Evolutionary conservation across 1,139 yeast species (phyloP).

Genomic region (Hyphopichia fennica): DNA sequence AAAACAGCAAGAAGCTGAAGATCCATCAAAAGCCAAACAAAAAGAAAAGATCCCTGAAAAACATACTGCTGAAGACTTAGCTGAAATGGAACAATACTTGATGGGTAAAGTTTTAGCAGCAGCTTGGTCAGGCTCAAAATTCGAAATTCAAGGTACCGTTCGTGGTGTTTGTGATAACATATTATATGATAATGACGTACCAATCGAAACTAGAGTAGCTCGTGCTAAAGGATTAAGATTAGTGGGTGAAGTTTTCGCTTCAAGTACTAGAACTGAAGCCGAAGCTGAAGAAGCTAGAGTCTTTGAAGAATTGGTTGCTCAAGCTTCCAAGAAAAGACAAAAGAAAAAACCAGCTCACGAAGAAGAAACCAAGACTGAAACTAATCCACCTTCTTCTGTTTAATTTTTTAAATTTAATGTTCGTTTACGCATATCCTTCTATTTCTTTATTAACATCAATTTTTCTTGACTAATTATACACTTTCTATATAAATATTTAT

Average conservation of each 20-base stretch:
- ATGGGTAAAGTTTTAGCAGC: constrained; percentile 93
- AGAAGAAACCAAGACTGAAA: not conserved
- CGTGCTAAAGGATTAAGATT: constrained; percentile 78
- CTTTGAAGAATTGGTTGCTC: constrained; percentile 90
- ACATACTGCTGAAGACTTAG: constrained; percentile 79
- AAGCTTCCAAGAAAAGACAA: constrained; percentile 79
- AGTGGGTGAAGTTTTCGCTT: constrained; percentile 71
- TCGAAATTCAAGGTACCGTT: constrained; percentile 85
- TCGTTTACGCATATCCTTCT: not conserved
- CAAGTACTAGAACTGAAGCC: constrained; percentile 68
- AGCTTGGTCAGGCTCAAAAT: constrained; percentile 93
- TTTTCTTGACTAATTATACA: too few species aligned
- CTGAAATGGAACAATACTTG: constrained; percentile 80
- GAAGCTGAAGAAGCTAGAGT: constrained; percentile 91
- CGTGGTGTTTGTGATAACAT: constrained; percentile 84
- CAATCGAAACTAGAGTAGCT: constrained; percentile 57
- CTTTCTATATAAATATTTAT: not conserved
- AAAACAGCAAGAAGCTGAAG: constrained; percentile 9
- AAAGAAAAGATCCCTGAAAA: constrained; percentile 35
- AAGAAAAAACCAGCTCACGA: constrained; percentile 33
- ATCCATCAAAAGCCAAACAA: constrained; percentile 1
- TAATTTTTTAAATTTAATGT: not conserved
- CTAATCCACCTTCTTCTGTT: not conserved
- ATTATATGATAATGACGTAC: constrained; percentile 61
- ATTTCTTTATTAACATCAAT: not conserved